phyloP scores from a whole-genome alignment of 1,139 yeast genomes.

The Scheffersomyces parashehatae region DNA sequence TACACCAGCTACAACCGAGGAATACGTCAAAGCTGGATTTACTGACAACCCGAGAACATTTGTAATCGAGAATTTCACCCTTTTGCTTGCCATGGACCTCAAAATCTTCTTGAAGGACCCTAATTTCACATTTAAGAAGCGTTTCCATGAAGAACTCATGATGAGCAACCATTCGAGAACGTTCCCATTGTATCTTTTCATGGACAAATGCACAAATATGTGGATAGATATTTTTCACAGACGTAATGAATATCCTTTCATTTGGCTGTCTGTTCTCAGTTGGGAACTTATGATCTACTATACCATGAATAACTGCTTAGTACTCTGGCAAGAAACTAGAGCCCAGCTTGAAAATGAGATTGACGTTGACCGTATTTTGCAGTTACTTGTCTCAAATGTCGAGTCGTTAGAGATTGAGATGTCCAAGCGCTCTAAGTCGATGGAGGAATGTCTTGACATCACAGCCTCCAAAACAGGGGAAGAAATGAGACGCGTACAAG shows the following conservation, averaged over 20 bases:
- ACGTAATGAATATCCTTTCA: slow-evolving; percentile 31
- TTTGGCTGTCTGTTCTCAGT: slow-evolving; percentile 48
- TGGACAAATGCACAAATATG: slow-evolving; percentile 35
- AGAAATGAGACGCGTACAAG: slow-evolving; percentile 58
- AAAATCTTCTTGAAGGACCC: slow-evolving; percentile 54
- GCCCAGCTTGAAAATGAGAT: slow-evolving; percentile 46
- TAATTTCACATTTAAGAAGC: slow-evolving; percentile 57
- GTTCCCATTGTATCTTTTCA: slow-evolving; percentile 43
- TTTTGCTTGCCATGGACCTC: slow-evolving; percentile 50
- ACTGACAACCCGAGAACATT: slow-evolving; percentile 45
- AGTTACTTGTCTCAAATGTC: slow-evolving; percentile 36
- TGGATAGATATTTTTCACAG: slow-evolving; percentile 44
- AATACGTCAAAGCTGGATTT: slow-evolving; percentile 49
- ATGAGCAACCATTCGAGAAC: slow-evolving; percentile 45
- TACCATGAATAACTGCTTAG: slow-evolving; percentile 57
- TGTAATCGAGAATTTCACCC: slow-evolving; percentile 42
- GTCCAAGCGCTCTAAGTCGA: slow-evolving; percentile 19
- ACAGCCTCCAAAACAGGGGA: slow-evolving; percentile 48
- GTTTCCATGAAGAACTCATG: slow-evolving; percentile 60
- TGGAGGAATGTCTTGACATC: slow-evolving; percentile 48
- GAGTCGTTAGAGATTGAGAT: slow-evolving; percentile 33
- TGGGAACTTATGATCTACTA: slow-evolving; percentile 60
- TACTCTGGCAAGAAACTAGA: slow-evolving; percentile 68
- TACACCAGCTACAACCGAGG: slow-evolving; percentile 46
- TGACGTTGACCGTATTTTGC: slow-evolving; percentile 53